Percentiles rank a stretch among this genome's conserved stretches.
Evolutionary conservation across 2,329 filamentous ascomycete genomes (phyloP).

Genomic region (Botryotinia narcissicola): DNA sequence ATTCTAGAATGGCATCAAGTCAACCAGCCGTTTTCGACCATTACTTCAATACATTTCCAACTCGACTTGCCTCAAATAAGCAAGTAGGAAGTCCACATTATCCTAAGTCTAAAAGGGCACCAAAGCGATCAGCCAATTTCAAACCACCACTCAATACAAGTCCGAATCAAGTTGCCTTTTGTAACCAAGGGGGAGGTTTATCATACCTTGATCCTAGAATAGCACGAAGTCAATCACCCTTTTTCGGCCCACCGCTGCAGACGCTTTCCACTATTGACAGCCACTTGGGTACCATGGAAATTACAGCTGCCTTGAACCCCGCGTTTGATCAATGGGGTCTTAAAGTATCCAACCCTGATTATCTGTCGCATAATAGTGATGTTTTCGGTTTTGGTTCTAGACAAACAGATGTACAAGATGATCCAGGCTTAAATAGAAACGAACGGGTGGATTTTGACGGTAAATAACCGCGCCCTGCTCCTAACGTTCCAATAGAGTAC

Average conservation of each 20-base stretch:
- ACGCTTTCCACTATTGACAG: no score
- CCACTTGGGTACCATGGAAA: background rate
- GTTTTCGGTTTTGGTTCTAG: background rate
- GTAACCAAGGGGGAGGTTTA: background rate
- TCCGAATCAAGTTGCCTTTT: background rate
- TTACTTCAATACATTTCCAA: fast-evolving
- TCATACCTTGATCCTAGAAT: fast-evolving
- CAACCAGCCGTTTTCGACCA: background rate
- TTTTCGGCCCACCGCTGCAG: background rate
- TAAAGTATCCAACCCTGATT: background rate
- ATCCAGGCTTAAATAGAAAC: background rate
- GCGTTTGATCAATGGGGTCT: background rate
- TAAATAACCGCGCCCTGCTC: background rate
- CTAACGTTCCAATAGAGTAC: background rate
- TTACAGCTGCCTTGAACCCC: background rate
- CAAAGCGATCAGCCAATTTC: no score
- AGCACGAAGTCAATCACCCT: background rate
- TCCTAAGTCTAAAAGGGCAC: no score
- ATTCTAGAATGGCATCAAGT: background rate
- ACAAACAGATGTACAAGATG: background rate
- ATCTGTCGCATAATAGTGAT: background rate
- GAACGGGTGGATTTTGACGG: background rate
- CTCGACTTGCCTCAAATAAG: no score
- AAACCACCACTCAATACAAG: no score
- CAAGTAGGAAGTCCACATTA: fast-evolving